These are phyloP conservation scores for Puccinia novopanici DNA, from an alignment of 1,284 basidiomycete species.

Conservation along the genomic window DNA sequence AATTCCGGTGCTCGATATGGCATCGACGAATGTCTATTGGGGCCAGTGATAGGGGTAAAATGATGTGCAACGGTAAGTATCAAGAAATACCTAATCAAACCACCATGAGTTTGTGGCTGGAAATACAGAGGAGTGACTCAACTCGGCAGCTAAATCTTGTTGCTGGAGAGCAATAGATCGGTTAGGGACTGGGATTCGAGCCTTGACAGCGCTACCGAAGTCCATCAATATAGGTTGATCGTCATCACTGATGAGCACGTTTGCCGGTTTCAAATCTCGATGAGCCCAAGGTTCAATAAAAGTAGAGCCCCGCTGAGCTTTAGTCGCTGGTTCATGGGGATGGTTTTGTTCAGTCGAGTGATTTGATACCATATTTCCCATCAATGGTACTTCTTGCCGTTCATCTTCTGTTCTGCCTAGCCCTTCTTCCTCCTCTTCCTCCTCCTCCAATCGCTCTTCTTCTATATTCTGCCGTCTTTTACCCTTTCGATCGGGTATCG, in stretches of 20 bases:
- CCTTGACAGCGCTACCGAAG: constrained; percentile 58
- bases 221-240: constrained; percentile 58
- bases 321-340: constrained; percentile 1
- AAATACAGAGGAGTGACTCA: constrained; percentile 19
- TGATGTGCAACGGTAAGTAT: background rate
- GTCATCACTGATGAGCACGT: constrained; percentile 58
- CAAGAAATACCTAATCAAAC: background rate
- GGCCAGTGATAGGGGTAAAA: background rate
- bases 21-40: constrained; percentile 55
- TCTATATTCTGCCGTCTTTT: constrained; percentile 21
- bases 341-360: constrained; percentile 11
- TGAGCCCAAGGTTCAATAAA: constrained; percentile 34
- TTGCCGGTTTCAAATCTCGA: constrained; percentile 52
- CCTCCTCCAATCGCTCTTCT: constrained; percentile 18
- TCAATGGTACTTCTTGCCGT: constrained; percentile 39
- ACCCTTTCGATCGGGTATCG: constrained; percentile 25
- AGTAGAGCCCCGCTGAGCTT: background rate
- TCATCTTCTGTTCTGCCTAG: constrained; percentile 41
- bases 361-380: constrained; percentile 32
- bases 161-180: constrained; percentile 57
- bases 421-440: constrained; percentile 37
- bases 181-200: constrained; percentile 55
- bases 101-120: too few species aligned
- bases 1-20: constrained; percentile 59
- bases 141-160: constrained; percentile 53